Base-by-base conservation (phyloP, 2,329 filamentous ascomycete genomes). In the Penicillium sp. region DNA sequence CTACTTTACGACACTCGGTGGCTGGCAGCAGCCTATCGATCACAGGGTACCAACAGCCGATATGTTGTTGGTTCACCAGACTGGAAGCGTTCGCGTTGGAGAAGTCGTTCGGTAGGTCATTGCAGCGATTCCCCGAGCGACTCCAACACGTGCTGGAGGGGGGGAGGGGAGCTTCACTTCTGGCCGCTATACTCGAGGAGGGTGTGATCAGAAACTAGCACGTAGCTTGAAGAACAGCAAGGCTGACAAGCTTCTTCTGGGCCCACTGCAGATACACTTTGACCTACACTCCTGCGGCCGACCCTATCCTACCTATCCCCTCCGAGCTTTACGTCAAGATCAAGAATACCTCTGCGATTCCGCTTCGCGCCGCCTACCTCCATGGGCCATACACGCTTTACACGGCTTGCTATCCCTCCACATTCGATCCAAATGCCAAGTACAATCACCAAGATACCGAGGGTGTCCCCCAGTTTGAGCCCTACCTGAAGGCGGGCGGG, bases 311-410 rank as follows among this genome's bases (percentile, higher is more conserved):
- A 3, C 93, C 93, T 4, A 85, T 88, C 4, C 91, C 91, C 27
- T 76, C 85, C 55, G 78, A 83, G 59, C 81, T 98, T 34, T 82
- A 88, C 69, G 81, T 98, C 39, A 89, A 88, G 59, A 84, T 98
- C 66, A 91, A 88, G 67, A 98, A 98, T 69, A 90, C 88, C 8
- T 93, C 87, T 35, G 86, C 88, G 48, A 88, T 95, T 55, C 88
- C 93, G 12, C 76, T 97, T 35, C 88, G 93, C 63, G 93, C 93
- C 46, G 93, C 93, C 48, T 98, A 96, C 67, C 85, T 98, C 46
- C 93, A 96, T 71, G 93, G 93, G 0, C 93, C 93, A 1, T 98
- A 98, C 66, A 94, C 85, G 0, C 79, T 97, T 34, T 90, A 89
- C 61, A 85, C 90, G 42, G 84, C 90, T 44, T 87, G 90, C 25